These are phyloP conservation scores for Phytophthora macrochlamydospora DNA, from an alignment of 352 stramenopile genomes.

Conservation along the genomic window DNA sequence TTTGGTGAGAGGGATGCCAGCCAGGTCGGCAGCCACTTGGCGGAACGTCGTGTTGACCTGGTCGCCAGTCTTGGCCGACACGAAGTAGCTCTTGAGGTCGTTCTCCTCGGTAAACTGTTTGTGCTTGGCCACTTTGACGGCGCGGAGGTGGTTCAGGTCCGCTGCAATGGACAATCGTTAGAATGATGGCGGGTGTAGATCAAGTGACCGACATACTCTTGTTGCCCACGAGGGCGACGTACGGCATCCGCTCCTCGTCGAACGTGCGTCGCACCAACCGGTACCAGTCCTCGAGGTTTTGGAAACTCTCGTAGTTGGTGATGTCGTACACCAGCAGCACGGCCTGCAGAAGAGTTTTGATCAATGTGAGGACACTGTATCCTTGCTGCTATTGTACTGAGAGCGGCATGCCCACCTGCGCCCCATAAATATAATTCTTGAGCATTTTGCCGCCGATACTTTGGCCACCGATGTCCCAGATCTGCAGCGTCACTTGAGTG, in stretches of 20 bases:
- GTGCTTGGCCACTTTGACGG: constrained; percentile 89
- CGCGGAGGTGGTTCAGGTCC: constrained; percentile 91
- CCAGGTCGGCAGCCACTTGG: constrained; percentile 85
- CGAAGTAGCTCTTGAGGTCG: constrained; percentile 90
- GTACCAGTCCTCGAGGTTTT: constrained; percentile 96
- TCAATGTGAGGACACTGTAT: not conserved
- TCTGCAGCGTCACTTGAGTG: constrained; percentile 91
- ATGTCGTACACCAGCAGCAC: constrained; percentile 96
- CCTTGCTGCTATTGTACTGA: not conserved
- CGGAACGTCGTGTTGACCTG: constrained; percentile 89
- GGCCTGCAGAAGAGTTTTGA: constrained; percentile 37
- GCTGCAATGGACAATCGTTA: constrained; percentile 37
- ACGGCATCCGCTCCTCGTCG: constrained; percentile 84
- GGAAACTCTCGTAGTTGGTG: constrained; percentile 96
- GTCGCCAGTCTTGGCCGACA: constrained; percentile 95
- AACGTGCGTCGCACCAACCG: constrained; percentile 91
- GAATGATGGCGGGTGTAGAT: too few species aligned
- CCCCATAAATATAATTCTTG: constrained; percentile 95
- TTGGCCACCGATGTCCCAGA: constrained; percentile 95
- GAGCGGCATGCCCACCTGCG: constrained; percentile 55
- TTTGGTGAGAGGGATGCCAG: constrained; percentile 82
- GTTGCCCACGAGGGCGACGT: constrained; percentile 91
- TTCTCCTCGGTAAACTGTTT: constrained; percentile 95
- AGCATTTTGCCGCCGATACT: constrained; percentile 87
- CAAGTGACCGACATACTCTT: constrained; percentile 69